Evolutionary conservation across 139 green algal genomes (phyloP).

Genomic region (Coelastrella sp.): DNA sequence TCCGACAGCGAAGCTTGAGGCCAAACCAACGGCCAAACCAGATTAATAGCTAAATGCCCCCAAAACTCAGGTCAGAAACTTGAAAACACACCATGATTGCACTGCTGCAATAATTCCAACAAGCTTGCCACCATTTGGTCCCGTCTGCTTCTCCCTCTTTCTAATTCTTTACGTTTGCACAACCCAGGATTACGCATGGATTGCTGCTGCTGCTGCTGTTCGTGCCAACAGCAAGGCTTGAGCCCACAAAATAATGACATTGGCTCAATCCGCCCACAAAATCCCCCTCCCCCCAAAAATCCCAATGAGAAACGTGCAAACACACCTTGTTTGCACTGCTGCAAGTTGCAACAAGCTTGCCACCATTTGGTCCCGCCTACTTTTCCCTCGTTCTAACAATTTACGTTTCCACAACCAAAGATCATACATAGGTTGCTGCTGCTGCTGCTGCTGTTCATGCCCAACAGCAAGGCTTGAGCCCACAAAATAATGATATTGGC

Average conservation of each 20-base stretch:
- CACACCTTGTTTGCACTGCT: not conserved
- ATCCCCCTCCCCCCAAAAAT: too few species aligned
- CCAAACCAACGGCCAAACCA: too few species aligned
- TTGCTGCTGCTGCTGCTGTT: not conserved
- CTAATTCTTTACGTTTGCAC: conserved; percentile 58
- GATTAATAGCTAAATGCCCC: not conserved
- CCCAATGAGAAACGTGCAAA: too few species aligned
- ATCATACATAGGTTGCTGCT: conserved; percentile 48
- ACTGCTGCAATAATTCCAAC: not conserved
- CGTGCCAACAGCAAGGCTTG: conserved; percentile 40
- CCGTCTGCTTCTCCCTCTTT: conserved; percentile 32
- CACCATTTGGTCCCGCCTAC: not conserved
- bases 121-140: not conserved
- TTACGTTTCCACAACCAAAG: conserved; percentile 71
- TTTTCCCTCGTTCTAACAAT: conserved; percentile 52
- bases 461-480: conserved; percentile 60
- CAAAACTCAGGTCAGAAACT: not conserved
- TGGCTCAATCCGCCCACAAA: too few species aligned
- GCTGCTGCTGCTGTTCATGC: too few species aligned
- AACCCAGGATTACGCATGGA: conserved; percentile 76
- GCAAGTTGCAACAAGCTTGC: conserved; percentile 1
- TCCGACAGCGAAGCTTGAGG: too few species aligned
- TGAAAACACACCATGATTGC: not conserved
- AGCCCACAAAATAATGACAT: conserved; percentile 98
- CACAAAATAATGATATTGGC: too few species aligned